These are phyloP conservation scores for Aspergillus carbonarius DNA, from an alignment of 2,329 filamentous ascomycete species.

Conservation along the genomic window DNA sequence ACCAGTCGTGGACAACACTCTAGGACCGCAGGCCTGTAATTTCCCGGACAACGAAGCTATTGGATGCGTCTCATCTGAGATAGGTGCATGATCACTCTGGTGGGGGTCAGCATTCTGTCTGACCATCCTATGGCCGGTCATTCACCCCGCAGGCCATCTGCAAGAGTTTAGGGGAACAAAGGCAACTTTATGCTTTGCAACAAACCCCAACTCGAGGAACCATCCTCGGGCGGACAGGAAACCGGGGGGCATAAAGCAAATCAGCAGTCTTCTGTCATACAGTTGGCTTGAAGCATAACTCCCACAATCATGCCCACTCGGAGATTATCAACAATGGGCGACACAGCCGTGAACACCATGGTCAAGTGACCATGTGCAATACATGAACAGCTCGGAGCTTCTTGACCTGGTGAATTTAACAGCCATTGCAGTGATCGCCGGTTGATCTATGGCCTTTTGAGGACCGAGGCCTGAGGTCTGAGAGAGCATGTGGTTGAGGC, in stretches of 20 bases:
- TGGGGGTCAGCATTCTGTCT: background rate
- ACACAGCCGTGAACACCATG: background rate
- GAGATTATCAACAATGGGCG: background rate
- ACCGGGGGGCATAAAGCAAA: background rate
- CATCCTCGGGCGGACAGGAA: background rate
- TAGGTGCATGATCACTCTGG: background rate
- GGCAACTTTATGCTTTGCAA: background rate
- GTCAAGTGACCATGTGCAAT: background rate
- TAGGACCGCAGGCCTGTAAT: background rate
- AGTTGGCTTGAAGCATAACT: background rate
- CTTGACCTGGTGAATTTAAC: background rate
- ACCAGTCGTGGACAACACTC: background rate
- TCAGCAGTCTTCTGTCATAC: background rate
- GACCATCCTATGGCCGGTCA: background rate
- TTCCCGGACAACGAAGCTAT: background rate
- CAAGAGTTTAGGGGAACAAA: background rate
- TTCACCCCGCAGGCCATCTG: background rate
- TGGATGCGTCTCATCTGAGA: background rate
- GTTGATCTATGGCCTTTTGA: background rate
- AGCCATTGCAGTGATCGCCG: background rate
- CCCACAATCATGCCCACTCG: background rate
- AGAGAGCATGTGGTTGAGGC: background rate
- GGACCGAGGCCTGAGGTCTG: background rate
- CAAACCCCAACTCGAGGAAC: background rate
- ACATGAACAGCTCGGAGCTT: background rate